phyloP scores from a whole-genome alignment of 176 grass and related monocot species.

The Rhynchospora tenuis region DNA sequence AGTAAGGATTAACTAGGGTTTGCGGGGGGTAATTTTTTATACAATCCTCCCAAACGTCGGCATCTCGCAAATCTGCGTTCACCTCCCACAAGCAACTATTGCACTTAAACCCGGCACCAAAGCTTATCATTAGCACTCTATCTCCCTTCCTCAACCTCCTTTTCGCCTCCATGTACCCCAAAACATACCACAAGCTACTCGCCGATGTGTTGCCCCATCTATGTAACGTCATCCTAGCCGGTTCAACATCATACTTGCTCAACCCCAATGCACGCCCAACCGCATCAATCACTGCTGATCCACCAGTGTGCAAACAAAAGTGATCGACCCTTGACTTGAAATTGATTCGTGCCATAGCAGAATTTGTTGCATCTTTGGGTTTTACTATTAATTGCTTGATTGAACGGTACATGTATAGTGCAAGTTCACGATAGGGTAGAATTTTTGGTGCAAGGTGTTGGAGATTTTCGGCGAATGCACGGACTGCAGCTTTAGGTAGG shows the following conservation, averaged over 20 bases:
- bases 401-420: slow-evolving; percentile 19
- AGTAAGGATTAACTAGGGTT: slow-evolving; percentile 40
- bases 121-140: slow-evolving; percentile 57
- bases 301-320: slow-evolving; percentile 71
- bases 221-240: slow-evolving; percentile 63
- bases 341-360: slow-evolving; percentile 19
- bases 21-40: slow-evolving; percentile 47
- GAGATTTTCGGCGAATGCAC: slow-evolving; percentile 51
- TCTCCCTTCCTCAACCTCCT: slow-evolving; percentile 38
- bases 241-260: slow-evolving; percentile 42
- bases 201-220: slow-evolving; percentile 70
- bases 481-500: slow-evolving; percentile 56
- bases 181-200: slow-evolving; percentile 67
- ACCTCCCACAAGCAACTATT: slow-evolving; percentile 77
- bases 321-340: slow-evolving; percentile 58
- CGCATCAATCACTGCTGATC: slow-evolving; percentile 47
- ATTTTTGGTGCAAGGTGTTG: slow-evolving; percentile 40
- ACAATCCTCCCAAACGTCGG: slow-evolving; percentile 48
- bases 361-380: neutral
- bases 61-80: slow-evolving; percentile 33
- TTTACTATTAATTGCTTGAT: neutral
- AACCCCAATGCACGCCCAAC: slow-evolving; percentile 43
- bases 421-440: slow-evolving; percentile 47
- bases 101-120: slow-evolving; percentile 72
- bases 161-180: slow-evolving; percentile 72